phyloP scores from a whole-genome alignment of 2,329 filamentous ascomycete species.

The Raffaelea ambrosiae region DNA sequence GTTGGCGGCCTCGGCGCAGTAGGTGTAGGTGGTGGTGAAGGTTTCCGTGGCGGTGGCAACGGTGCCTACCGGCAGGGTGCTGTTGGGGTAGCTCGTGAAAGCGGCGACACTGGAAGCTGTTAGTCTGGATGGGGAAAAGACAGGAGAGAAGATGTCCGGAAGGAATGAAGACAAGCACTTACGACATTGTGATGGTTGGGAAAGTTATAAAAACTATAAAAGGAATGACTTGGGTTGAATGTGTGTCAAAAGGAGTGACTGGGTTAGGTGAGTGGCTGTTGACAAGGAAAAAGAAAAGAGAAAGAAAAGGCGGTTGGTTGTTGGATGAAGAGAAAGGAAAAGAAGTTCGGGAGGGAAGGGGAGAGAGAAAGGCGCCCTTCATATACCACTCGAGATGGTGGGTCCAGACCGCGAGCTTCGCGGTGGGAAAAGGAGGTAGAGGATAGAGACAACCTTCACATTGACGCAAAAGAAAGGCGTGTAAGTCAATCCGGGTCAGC shows the following conservation, averaged over 20 bases:
- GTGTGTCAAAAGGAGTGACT: background rate
- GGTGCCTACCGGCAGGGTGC: background rate
- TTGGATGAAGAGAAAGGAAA: background rate
- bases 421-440: too few relatives aligned
- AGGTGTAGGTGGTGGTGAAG: slow-evolving; percentile 30
- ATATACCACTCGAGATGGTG: background rate
- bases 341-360: background rate
- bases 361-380: background rate
- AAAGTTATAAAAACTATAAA: too few relatives aligned
- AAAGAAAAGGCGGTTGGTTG: too few relatives aligned
- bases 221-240: too few relatives aligned
- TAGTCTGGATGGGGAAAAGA: background rate
- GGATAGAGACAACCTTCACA: too few relatives aligned
- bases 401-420: too few relatives aligned
- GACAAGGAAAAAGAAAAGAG: too few relatives aligned
- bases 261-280: too few relatives aligned
- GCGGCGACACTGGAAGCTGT: background rate
- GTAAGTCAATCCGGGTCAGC: too few relatives aligned
- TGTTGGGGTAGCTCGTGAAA: background rate
- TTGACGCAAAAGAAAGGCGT: too few relatives aligned
- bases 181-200: background rate
- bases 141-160: background rate
- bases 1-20: slow-evolving; percentile 26
- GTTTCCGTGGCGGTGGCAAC: slow-evolving; percentile 4
- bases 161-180: background rate